These are phyloP conservation scores for Sapria himalayana DNA, from an alignment of 345 rosid genomes.

Conservation along the genomic window DNA sequence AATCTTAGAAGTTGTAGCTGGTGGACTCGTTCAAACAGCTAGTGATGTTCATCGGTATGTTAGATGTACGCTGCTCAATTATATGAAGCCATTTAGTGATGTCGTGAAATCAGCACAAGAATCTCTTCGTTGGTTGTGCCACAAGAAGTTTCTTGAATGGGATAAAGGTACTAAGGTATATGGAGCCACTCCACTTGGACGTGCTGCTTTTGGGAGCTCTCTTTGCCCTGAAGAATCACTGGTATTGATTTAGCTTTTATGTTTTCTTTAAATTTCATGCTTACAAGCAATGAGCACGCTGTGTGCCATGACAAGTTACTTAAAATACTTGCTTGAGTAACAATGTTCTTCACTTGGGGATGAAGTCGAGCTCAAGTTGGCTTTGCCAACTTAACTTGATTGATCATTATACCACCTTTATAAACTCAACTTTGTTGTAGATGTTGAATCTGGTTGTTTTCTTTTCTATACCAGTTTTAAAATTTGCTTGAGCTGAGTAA, in stretches of 20 bases:
- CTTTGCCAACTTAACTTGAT: too few species aligned
- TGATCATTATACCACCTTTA: too few species aligned
- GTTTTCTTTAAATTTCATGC: too few species aligned
- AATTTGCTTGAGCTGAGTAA: conserved; percentile 1
- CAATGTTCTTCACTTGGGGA: too few species aligned
- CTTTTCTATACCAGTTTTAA: too few species aligned
- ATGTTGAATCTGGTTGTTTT: too few species aligned
- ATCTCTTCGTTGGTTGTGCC: conserved; percentile 95
- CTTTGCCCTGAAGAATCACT: conserved; percentile 97
- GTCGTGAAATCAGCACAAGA: conserved; percentile 97
- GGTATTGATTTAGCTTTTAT: conserved; percentile 22
- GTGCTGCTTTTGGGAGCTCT: conserved; percentile 96
- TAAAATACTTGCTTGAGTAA: too few species aligned
- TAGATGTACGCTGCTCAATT: conserved; percentile 88
- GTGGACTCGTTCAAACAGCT: conserved; percentile 91
- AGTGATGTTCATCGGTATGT: conserved; percentile 84
- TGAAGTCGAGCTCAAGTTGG: too few species aligned
- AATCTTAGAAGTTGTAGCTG: conserved; percentile 93
- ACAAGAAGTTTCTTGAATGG: conserved; percentile 79
- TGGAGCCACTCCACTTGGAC: conserved; percentile 75
- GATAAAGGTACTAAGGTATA: conserved; percentile 80
- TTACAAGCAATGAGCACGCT: too few species aligned
- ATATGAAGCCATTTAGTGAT: conserved; percentile 77
- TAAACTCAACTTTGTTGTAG: too few species aligned
- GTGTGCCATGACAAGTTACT: too few species aligned